phyloP scores from a whole-genome alignment of 2,329 filamentous ascomycete species.

The Aspergillus awamori region DNA sequence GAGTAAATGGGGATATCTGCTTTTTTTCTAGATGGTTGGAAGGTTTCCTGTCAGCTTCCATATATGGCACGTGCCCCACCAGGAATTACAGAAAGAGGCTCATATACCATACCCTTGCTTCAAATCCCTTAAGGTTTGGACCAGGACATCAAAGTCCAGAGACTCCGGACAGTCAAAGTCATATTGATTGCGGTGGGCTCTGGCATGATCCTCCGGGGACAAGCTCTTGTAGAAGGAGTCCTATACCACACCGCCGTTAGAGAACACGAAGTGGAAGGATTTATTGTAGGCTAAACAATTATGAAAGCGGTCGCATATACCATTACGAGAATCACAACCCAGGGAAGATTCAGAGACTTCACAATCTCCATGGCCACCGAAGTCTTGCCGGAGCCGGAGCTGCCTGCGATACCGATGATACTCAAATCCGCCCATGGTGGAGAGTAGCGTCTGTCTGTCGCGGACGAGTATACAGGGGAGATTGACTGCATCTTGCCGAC shows the following conservation, averaged over 20 bases:
- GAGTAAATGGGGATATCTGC: conserved; percentile 95
- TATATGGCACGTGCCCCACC: neutral
- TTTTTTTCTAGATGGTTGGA: conserved; percentile 35
- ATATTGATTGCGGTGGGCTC: conserved; percentile 87
- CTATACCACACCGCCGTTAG: conserved; percentile 50
- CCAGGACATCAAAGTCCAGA: conserved; percentile 88
- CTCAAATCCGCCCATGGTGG: conserved; percentile 95
- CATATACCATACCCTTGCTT: conserved; percentile 74
- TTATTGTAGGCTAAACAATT: conserved; percentile 1
- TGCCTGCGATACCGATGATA: conserved; percentile 95
- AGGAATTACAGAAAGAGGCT: neutral
- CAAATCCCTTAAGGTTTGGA: conserved; percentile 77
- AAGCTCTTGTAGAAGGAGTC: conserved; percentile 97
- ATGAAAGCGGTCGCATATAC: conserved; percentile 51
- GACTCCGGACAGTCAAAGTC: conserved; percentile 95
- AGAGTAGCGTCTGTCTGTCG: conserved; percentile 72
- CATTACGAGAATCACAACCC: conserved; percentile 98
- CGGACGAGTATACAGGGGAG: conserved; percentile 40
- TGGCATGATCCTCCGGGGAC: conserved; percentile 73
- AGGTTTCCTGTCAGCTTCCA: neutral
- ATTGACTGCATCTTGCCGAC: conserved; percentile 39
- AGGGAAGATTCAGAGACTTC: conserved; percentile 84
- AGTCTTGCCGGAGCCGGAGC: conserved; percentile 94
- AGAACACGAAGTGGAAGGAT: neutral
- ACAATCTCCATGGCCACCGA: conserved; percentile 92